Conservation (phyloP, 352 stramenopile genomes). For the Phytopythium sindhum region DNA sequence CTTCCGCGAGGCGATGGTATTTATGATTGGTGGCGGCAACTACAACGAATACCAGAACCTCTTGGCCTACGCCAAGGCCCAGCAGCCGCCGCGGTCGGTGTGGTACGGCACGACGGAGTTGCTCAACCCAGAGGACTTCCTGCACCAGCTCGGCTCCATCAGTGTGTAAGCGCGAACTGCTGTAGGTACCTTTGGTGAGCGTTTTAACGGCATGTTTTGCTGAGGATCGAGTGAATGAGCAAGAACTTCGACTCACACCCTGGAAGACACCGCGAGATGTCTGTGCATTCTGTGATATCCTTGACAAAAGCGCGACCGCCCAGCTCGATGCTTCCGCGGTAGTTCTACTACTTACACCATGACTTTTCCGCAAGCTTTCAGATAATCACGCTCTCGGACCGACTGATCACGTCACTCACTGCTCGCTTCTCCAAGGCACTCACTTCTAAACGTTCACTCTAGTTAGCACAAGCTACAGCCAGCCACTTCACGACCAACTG, state of each 20-base stretch:
- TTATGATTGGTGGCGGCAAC: slow-evolving; percentile 86
- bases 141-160: slow-evolving; percentile 80
- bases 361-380: no score
- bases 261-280: not conserved
- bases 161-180: slow-evolving; percentile 24
- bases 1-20: slow-evolving; percentile 83
- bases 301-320: not conserved
- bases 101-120: slow-evolving; percentile 90
- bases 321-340: no score
- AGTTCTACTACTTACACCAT: no score
- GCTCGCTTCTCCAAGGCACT: no score
- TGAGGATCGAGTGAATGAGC: not conserved
- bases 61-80: slow-evolving; percentile 73
- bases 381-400: no score
- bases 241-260: not conserved
- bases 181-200: not conserved
- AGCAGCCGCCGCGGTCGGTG: slow-evolving; percentile 62
- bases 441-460: not conserved
- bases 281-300: not conserved
- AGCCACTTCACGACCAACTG: not conserved
- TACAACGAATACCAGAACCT: slow-evolving; percentile 90
- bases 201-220: not conserved
- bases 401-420: no score
- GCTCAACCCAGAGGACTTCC: slow-evolving; percentile 86
- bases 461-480: not conserved